phyloP scores from a whole-genome alignment of 2,329 filamentous ascomycete genomes.

The Fusarium sp. region DNA sequence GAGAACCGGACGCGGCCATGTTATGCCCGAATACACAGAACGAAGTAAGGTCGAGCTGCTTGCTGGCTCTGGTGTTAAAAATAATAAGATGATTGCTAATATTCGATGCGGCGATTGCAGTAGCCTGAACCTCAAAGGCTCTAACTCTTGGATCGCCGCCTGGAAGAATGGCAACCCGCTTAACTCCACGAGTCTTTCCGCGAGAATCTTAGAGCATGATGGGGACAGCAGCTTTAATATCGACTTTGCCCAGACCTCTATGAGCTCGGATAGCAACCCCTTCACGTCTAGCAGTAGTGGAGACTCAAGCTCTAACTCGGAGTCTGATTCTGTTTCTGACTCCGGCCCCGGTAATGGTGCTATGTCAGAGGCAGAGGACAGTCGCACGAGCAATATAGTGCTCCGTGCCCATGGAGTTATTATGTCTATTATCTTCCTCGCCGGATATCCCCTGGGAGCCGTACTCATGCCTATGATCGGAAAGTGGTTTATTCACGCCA shows the following conservation, averaged over 20 bases:
- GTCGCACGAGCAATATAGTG: no score
- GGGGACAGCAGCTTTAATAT: conserved; percentile 54
- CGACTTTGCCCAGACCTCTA: conserved; percentile 58
- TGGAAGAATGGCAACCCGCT: conserved; percentile 60
- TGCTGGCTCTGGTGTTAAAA: neutral
- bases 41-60: no score
- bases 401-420: no score
- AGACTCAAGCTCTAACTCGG: neutral
- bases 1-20: no score
- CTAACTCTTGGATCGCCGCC: conserved; percentile 62
- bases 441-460: no score
- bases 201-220: conserved; percentile 58
- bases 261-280: conserved; percentile 61
- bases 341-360: neutral
- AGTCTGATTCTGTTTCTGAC: no score
- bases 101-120: conserved; percentile 64
- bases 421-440: no score
- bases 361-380: no score
- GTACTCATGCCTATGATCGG: no score
- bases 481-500: no score
- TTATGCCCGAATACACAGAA: no score
- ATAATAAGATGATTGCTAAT: conserved; percentile 64
- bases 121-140: conserved; percentile 53
- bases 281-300: conserved; percentile 49
- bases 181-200: conserved; percentile 52